Evolutionary conservation across 805 yeast species (phyloP).

Genomic region (Pichia kluyveri): DNA sequence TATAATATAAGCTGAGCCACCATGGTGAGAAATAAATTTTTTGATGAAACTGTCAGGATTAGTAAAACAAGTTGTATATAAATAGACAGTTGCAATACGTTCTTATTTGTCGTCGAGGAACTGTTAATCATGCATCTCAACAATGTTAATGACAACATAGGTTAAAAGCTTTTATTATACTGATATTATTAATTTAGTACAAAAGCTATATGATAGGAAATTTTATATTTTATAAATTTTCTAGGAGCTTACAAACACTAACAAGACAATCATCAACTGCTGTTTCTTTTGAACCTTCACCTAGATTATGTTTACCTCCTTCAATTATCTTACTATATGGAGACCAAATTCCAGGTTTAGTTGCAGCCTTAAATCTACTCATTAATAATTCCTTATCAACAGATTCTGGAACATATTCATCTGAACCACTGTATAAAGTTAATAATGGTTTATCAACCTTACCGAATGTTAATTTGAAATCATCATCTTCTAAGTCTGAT

Average conservation of each 20-base stretch:
- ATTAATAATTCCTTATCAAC: constrained; percentile 43
- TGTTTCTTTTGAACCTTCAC: constrained; percentile 27
- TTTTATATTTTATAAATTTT: neutral
- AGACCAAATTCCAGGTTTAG: constrained; percentile 41
- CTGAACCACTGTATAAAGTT: constrained; percentile 49
- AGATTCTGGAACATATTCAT: constrained; percentile 49
- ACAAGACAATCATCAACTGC: constrained; percentile 10
- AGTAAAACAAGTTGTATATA: too few relatives aligned
- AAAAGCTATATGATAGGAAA: too few relatives aligned
- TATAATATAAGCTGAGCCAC: too few relatives aligned
- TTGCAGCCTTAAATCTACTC: constrained; percentile 37
- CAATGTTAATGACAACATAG: too few relatives aligned
- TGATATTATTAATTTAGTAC: too few relatives aligned
- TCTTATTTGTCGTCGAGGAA: too few relatives aligned
- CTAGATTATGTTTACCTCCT: constrained; percentile 54
- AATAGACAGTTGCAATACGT: too few relatives aligned
- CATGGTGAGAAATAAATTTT: too few relatives aligned
- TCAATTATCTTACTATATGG: constrained; percentile 40
- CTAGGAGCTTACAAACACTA: constrained; percentile 10
- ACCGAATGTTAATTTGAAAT: constrained; percentile 44
- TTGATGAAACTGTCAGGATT: too few relatives aligned
- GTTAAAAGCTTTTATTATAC: too few relatives aligned
- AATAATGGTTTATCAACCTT: constrained; percentile 38
- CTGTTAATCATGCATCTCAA: too few relatives aligned
- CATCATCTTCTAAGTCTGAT: constrained; percentile 43